These are phyloP conservation scores for Barnettozyma salicaria DNA, from an alignment of 805 yeast species.

Conservation along the genomic window DNA sequence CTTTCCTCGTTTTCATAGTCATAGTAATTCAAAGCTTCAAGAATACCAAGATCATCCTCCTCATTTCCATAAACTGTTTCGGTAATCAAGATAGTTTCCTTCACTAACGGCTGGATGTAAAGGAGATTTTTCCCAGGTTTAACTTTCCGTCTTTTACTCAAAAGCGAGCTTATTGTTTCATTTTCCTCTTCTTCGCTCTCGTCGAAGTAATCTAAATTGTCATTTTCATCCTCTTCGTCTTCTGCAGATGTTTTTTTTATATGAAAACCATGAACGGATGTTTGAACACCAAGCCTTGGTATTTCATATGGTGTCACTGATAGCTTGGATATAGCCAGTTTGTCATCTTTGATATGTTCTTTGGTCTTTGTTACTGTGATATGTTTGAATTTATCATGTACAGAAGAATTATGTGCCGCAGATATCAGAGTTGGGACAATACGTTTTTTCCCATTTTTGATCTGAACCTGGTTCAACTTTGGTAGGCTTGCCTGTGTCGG, in stretches of 20 bases:
- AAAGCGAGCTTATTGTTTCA: conserved; percentile 16
- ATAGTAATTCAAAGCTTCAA: conserved; percentile 29
- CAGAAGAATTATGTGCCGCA: conserved; percentile 26
- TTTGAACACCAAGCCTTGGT: conserved; percentile 60
- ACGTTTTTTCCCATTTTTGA: conserved; percentile 72
- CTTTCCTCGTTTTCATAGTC: conserved; percentile 29
- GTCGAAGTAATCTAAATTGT: conserved; percentile 31
- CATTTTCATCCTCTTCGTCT: conserved; percentile 23
- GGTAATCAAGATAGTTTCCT: conserved; percentile 10
- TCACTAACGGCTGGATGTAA: conserved; percentile 11
- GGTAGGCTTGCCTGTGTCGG: conserved; percentile 22
- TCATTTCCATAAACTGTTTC: conserved; percentile 1
- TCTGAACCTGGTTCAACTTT: conserved; percentile 43
- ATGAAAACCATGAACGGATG: conserved; percentile 55
- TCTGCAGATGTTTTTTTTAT: conserved; percentile 26
- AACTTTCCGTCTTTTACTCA: conserved; percentile 30
- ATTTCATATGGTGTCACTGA: conserved; percentile 43
- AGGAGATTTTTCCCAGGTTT: conserved; percentile 25
- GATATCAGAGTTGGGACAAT: conserved; percentile 68
- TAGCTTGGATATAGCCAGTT: conserved; percentile 20
- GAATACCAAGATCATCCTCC: conserved; percentile 26
- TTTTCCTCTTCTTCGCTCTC: conserved; percentile 42
- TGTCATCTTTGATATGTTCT: conserved; percentile 8
- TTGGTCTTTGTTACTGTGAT: conserved; percentile 12
- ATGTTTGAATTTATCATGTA: conserved; percentile 16